These are phyloP conservation scores for Quercus robur DNA, from an alignment of 306 rosid species.

Conservation along the genomic window DNA sequence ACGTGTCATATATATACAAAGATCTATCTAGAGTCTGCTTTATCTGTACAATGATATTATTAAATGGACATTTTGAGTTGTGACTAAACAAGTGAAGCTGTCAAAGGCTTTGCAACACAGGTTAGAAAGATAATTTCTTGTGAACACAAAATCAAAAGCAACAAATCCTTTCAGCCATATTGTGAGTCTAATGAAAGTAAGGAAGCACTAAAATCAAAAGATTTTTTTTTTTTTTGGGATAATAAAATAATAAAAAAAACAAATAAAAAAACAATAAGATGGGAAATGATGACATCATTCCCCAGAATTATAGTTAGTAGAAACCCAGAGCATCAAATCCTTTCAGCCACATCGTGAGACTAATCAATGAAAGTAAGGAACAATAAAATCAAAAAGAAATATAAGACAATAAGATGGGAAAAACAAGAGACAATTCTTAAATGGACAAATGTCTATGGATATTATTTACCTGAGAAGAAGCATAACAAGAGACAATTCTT, in stretches of 20 bases:
- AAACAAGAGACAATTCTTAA: too few relatives aligned
- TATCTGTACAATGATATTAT: slow-evolving; percentile 47
- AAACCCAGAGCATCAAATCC: background rate
- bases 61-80: background rate
- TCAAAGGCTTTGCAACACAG: slow-evolving; percentile 1
- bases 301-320: too few relatives aligned
- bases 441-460: too few relatives aligned
- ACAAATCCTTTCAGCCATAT: slow-evolving; percentile 1
- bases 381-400: background rate
- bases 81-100: background rate
- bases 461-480: too few relatives aligned
- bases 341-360: background rate
- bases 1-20: slow-evolving; percentile 42
- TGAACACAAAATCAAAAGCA: background rate
- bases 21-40: slow-evolving; percentile 61
- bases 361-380: background rate
- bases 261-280: too few relatives aligned
- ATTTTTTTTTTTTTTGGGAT: rapidly evolving
- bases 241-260: too few relatives aligned
- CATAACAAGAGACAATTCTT: too few relatives aligned
- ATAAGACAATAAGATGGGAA: background rate
- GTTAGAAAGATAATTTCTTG: background rate
- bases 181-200: background rate
- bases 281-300: too few relatives aligned
- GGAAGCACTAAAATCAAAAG: background rate